These are phyloP conservation scores for Bruguiera sexangula DNA, from an alignment of 345 rosid genomes.

Conservation along the genomic window DNA sequence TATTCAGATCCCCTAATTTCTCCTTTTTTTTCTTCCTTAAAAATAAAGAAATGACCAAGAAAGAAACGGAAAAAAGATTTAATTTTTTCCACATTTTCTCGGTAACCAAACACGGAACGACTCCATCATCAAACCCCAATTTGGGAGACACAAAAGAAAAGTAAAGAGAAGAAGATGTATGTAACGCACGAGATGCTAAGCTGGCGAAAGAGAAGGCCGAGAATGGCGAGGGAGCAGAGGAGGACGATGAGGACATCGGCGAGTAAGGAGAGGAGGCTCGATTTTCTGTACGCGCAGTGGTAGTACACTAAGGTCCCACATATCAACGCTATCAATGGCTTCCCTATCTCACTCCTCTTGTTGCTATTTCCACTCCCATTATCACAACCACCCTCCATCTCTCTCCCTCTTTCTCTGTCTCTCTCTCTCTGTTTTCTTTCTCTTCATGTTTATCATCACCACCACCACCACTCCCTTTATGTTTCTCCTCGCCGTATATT, in stretches of 20 bases:
- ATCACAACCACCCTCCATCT: not conserved
- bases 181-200: constrained; percentile 69
- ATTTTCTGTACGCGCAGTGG: constrained; percentile 81
- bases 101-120: not conserved
- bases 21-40: not conserved
- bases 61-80: not conserved
- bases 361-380: not conserved
- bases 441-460: not conserved
- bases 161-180: not conserved
- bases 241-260: constrained; percentile 90
- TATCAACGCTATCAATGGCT: constrained; percentile 19
- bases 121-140: not conserved
- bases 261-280: constrained; percentile 73
- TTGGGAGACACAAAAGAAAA: not conserved
- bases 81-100: not conserved
- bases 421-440: not conserved
- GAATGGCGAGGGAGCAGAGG: constrained; percentile 98
- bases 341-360: constrained; percentile 21
- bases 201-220: constrained; percentile 96
- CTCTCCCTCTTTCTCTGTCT: not conserved
- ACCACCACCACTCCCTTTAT: not conserved
- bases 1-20: not conserved
- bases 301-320: constrained; percentile 37
- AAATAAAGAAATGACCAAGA: not conserved
- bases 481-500: not conserved